These are phyloP conservation scores for Phialophora expanda DNA, from an alignment of 2,329 filamentous ascomycete species.

Conservation along the genomic window DNA sequence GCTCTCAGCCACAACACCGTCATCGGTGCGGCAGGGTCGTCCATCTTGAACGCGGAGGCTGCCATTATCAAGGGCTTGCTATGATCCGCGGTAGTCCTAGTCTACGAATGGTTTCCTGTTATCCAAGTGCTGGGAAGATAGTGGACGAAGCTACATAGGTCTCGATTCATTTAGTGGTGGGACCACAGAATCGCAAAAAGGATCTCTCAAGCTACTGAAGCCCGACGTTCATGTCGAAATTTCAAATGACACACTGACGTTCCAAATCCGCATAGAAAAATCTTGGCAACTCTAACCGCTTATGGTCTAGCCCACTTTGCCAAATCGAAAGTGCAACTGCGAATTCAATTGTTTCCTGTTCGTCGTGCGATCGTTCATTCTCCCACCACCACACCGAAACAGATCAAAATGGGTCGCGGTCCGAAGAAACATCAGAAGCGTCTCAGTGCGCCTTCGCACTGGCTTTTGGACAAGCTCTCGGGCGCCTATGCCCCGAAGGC, in stretches of 20 bases:
- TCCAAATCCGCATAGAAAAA: slow-evolving; percentile 4
- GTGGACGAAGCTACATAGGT: not conserved
- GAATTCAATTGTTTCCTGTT: slow-evolving; percentile 5
- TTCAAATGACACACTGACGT: slow-evolving; percentile 22
- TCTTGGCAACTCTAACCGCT: slow-evolving; percentile 19
- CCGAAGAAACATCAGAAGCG: slow-evolving; percentile 99
- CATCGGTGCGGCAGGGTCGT: slow-evolving; percentile 94
- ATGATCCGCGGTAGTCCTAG: slow-evolving; percentile 47
- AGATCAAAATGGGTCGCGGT: slow-evolving; percentile 60
- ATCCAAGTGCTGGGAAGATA: not conserved
- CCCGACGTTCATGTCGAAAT: not conserved
- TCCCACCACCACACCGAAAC: slow-evolving; percentile 25
- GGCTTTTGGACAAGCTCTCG: slow-evolving; percentile 99
- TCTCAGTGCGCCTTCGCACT: slow-evolving; percentile 98
- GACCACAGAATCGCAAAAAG: not conserved
- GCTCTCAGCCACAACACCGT: slow-evolving; percentile 90
- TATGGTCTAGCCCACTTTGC: slow-evolving; percentile 6
- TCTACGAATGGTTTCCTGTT: not conserved
- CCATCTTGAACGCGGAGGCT: slow-evolving; percentile 91
- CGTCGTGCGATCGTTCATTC: slow-evolving; percentile 5
- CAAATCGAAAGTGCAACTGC: slow-evolving; percentile 12
- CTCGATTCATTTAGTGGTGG: not conserved
- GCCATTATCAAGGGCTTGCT: slow-evolving; percentile 87
- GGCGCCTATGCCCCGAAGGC: slow-evolving; percentile 77
- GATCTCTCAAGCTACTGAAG: not conserved